Base-by-base conservation (phyloP, 305 asterid genomes). In the Lippia alba region DNA sequence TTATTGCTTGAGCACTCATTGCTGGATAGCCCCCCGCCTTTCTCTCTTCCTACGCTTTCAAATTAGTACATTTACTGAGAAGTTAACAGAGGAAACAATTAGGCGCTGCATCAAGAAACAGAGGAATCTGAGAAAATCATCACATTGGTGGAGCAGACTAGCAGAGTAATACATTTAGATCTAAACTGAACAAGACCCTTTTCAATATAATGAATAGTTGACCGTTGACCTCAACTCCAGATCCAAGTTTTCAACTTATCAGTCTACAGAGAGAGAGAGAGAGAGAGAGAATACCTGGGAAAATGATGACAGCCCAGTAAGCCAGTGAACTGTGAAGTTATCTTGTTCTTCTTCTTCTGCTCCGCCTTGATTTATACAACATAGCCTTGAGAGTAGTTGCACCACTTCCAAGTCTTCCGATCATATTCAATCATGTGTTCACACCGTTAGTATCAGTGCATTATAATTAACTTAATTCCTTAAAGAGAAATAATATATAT, bases 51-150 rank as follows among this genome's bases (percentile, higher is more conserved):
- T 33, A 48, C 30, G 30, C 30, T 24, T 24, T 24, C 30, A 24
- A 44, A 63, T 63, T 24, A 39, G 57, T 64, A 54, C 36, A 50
- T 17, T 15, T 39, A 32, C 70, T 17, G 36, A 34, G 40, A 32
- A 49, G 32, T 15, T 32, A 51, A 24, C 30, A 24, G 17, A 36
- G 41, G 30, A 45, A 51, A 48, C 16, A 61, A 33, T 45, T 46
- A 40, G 49, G 55, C 1, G 34, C 36, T 24, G 20, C 24, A 45
- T 20, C 59, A 67, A 67, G 64, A 72, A 66, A 66, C 39, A 56
- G 60, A 56, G 71, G 58, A 64, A 34, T 12, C 12, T 19, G n/a
- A 45, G 30, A 24, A 24, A 3, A 24, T 24, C 30, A 24, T 24
- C 30, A 24, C 30, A 24, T 24, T 24, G 30, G 30, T 24, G 30